phyloP scores from a whole-genome alignment of 225 moss, liverwort and hornwort genomes.

The Ulota crispa region DNA sequence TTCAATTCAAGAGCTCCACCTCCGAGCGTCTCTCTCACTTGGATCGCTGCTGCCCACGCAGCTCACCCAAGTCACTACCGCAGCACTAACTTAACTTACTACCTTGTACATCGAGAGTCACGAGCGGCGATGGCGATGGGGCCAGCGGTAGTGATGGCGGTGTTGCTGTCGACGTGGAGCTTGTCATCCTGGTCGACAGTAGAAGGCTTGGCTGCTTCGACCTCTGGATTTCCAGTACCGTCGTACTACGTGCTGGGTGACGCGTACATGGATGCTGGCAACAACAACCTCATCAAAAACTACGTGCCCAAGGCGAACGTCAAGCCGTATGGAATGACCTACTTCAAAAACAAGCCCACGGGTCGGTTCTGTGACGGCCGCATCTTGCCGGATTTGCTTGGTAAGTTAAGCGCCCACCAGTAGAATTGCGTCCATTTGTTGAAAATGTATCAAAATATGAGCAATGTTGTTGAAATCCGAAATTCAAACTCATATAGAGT shows the following conservation, averaged over 20 bases:
- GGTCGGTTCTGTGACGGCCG: conserved; percentile 48
- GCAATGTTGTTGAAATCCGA: background rate
- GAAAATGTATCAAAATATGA: background rate
- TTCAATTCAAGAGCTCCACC: too few relatives aligned
- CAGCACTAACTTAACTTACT: too few relatives aligned
- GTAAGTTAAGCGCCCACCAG: conserved; percentile 5
- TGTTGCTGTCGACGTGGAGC: background rate
- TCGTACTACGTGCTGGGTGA: conserved; percentile 52
- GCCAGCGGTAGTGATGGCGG: background rate
- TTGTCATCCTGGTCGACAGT: background rate
- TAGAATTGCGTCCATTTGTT: background rate
- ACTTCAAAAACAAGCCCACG: conserved; percentile 27
- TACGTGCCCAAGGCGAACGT: conserved; percentile 27
- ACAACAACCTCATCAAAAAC: conserved; percentile 33
- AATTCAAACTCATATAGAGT: background rate
- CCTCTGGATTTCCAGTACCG: conserved; percentile 41
- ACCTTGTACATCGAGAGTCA: too few relatives aligned
- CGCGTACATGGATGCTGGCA: conserved; percentile 33
- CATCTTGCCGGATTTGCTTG: conserved; percentile 44
- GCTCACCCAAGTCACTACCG: too few relatives aligned
- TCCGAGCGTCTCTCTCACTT: background rate
- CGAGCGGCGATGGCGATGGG: background rate
- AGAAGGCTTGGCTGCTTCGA: background rate
- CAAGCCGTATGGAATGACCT: conserved; percentile 40
- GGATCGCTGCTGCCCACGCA: too few relatives aligned